Evolutionary conservation across 495 filamentous ascomycete genomes (phyloP).

Genomic region (Podospora fimiseda): DNA sequence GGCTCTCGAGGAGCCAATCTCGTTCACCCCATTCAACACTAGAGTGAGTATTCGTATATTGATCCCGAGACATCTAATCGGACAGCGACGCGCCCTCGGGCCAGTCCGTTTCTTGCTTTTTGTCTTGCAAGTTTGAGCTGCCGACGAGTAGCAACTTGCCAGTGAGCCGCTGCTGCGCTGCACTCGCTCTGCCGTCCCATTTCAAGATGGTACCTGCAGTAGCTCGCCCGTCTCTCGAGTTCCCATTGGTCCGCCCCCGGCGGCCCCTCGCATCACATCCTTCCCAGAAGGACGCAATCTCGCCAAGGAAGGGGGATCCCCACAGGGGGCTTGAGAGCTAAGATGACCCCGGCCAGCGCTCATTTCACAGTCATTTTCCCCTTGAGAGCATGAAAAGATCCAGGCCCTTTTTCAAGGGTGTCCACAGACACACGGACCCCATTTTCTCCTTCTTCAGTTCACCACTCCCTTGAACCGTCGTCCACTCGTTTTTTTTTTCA

Average conservation of each 20-base stretch:
- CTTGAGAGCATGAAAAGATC: too few species aligned
- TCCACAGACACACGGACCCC: constrained; percentile 23
- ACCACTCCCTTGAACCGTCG: constrained; percentile 25
- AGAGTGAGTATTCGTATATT: too few species aligned
- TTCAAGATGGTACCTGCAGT: constrained; percentile 23
- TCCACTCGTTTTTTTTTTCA: constrained; percentile 21
- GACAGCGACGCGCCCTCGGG: too few species aligned
- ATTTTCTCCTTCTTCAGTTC: constrained; percentile 20
- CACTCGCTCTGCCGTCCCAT: constrained; percentile 6
- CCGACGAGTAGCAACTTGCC: neutral
- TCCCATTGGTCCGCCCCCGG: constrained; percentile 4
- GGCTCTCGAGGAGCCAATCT: neutral
- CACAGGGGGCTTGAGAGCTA: constrained; percentile 20
- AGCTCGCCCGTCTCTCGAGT: constrained; percentile 13
- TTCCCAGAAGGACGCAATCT: constrained; percentile 22
- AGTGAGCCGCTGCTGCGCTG: too few species aligned
- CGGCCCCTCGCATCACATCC: neutral
- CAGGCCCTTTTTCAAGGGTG: constrained; percentile 12
- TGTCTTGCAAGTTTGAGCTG: too few species aligned
- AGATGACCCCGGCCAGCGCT: constrained; percentile 24
- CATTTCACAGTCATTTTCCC: constrained; percentile 34
- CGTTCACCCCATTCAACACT: too few species aligned
- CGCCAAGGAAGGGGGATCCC: constrained; percentile 27
- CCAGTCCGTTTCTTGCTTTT: too few species aligned
- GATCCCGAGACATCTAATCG: too few species aligned